Evolutionary conservation across 306 rosid species (phyloP).

Genomic region (Sesbania bispinosa): DNA sequence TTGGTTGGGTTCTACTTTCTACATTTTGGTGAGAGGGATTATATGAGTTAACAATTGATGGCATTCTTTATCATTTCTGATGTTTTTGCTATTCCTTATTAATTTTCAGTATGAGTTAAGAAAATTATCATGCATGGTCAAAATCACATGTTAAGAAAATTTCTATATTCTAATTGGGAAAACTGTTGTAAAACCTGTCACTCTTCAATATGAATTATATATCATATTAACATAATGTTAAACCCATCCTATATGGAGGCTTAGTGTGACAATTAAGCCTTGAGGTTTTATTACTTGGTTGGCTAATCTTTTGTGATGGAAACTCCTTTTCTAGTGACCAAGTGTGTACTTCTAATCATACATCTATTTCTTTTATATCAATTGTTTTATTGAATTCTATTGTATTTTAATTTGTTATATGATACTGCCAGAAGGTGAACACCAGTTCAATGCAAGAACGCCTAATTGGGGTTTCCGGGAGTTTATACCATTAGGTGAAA

Average conservation of each 20-base stretch:
- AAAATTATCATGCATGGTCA: too few relatives aligned
- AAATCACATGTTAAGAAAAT: background rate
- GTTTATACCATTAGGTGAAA: conserved; percentile 50
- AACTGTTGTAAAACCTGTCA: background rate
- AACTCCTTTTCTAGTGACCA: background rate
- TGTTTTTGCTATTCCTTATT: too few relatives aligned
- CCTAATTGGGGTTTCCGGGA: conserved; percentile 50
- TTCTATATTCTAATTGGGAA: background rate
- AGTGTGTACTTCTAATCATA: background rate
- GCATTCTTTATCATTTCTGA: too few relatives aligned
- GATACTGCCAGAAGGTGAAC: conserved; percentile 41
- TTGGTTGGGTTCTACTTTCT: too few relatives aligned
- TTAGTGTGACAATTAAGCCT: too few relatives aligned
- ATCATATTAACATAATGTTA: too few relatives aligned
- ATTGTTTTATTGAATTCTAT: background rate
- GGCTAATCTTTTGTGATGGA: too few relatives aligned
- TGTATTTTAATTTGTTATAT: background rate
- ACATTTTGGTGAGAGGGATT: too few relatives aligned
- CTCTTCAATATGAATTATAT: too few relatives aligned
- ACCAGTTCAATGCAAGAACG: conserved; percentile 38
- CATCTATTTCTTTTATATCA: background rate
- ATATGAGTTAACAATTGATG: too few relatives aligned
- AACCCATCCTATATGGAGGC: too few relatives aligned
- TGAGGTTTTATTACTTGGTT: background rate
- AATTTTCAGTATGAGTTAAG: too few relatives aligned